Evolutionary conservation across 805 yeast species (phyloP).

Genomic region (Candida sphagnicola): DNA sequence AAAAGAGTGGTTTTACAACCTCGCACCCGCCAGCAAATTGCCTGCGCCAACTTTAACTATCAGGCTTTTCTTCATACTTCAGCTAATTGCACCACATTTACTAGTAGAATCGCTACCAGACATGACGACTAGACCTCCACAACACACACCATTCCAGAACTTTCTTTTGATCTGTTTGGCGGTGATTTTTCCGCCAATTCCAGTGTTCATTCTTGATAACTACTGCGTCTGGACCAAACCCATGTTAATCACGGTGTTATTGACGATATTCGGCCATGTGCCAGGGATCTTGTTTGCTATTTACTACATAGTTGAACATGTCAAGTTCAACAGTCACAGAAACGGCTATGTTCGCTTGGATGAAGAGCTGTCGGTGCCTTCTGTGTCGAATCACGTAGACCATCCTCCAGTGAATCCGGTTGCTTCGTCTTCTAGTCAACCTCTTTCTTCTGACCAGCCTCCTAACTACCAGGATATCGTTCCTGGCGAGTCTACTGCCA

Average conservation of each 20-base stretch:
- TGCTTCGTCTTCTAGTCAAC: constrained; percentile 1
- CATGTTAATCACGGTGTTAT: constrained; percentile 25
- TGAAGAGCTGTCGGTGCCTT: constrained; percentile 17
- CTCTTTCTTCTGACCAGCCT: constrained; percentile 10
- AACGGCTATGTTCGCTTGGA: constrained; percentile 19
- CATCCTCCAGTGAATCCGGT: constrained; percentile 5
- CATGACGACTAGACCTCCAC: not conserved
- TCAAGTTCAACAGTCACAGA: constrained; percentile 6
- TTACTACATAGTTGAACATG: constrained; percentile 20
- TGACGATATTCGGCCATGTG: constrained; percentile 29
- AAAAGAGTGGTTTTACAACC: no score
- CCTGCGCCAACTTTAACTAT: not conserved
- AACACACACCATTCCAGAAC: constrained; percentile 12
- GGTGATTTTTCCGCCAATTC: constrained; percentile 36
- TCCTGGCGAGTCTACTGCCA: not conserved
- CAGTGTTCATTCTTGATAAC: constrained; percentile 28
- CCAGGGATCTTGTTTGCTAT: constrained; percentile 32
- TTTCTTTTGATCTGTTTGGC: constrained; percentile 27
- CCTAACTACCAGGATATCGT: constrained; percentile 14
- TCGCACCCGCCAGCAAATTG: no score
- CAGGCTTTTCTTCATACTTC: not conserved
- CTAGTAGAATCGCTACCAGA: no score
- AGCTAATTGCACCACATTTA: no score
- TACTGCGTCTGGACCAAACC: constrained; percentile 31
- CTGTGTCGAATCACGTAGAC: constrained; percentile 6